phyloP scores from a whole-genome alignment of 2,329 filamentous ascomycete species.

The Dothiorella sarmentorum region DNA sequence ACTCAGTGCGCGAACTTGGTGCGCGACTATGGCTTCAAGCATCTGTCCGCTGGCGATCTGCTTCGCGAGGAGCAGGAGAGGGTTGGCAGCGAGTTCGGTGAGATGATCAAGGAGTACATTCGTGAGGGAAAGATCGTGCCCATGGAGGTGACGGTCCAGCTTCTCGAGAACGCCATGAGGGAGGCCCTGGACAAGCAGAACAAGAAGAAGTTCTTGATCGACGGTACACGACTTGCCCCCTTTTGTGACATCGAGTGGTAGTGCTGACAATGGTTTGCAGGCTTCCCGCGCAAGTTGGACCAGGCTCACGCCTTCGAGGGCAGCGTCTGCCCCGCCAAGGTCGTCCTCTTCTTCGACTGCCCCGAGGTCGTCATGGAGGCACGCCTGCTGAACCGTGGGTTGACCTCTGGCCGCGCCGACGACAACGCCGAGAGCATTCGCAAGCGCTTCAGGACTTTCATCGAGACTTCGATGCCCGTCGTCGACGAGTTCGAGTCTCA shows the following conservation, averaged over 20 bases:
- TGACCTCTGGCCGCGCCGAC: conserved; percentile 87
- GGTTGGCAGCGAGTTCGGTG: conserved; percentile 80
- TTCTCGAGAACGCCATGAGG: conserved; percentile 91
- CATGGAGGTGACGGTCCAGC: conserved; percentile 95
- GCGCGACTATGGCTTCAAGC: conserved; percentile 81
- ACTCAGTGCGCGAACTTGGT: conserved; percentile 92
- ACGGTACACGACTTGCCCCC: conserved; percentile 41
- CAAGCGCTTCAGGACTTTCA: conserved; percentile 92
- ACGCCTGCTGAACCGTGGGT: conserved; percentile 79
- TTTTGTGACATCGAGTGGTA: background rate
- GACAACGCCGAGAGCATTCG: conserved; percentile 94
- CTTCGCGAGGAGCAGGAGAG: conserved; percentile 91
- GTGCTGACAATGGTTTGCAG: conserved; percentile 34
- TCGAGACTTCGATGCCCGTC: conserved; percentile 97
- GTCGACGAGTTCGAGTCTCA: conserved; percentile 78
- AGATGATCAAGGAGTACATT: conserved; percentile 91
- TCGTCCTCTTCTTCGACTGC: conserved; percentile 93
- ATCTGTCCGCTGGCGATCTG: conserved; percentile 90
- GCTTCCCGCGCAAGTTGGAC: conserved; percentile 96
- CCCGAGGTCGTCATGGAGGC: conserved; percentile 84
- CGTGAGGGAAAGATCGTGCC: conserved; percentile 93
- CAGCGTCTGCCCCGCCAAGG: conserved; percentile 74
- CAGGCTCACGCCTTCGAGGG: conserved; percentile 93
- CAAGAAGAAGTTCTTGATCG: conserved; percentile 71
- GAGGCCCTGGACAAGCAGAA: conserved; percentile 57